Conservation (phyloP, 2,329 filamentous ascomycete genomes). For the Elsinoe perseae region DNA sequence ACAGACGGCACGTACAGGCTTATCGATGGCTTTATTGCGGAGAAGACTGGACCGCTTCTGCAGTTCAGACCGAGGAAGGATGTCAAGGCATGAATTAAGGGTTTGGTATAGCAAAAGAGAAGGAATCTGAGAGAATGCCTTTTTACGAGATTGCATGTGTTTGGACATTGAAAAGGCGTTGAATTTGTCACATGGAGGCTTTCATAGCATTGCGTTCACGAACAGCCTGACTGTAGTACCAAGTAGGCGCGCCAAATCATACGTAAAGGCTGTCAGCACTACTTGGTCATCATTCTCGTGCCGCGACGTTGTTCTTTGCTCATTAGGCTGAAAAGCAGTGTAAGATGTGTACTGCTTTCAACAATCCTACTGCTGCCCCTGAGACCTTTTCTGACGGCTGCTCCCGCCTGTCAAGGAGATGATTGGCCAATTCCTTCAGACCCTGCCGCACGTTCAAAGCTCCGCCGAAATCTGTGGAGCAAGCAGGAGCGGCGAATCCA, state of each 20-base stretch:
- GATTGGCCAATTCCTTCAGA: neutral
- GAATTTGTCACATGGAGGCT: neutral
- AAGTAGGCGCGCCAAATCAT: no score
- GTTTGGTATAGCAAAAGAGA: neutral
- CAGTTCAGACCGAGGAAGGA: slow-evolving; percentile 9
- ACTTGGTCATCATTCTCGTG: no score
- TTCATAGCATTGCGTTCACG: neutral
- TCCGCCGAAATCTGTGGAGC: slow-evolving; percentile 3
- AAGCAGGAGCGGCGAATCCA: neutral
- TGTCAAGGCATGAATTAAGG: neutral
- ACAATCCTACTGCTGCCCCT: no score
- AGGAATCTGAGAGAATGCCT: neutral
- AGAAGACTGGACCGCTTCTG: slow-evolving; percentile 11
- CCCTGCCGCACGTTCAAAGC: slow-evolving; percentile 4
- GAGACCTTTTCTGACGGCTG: neutral
- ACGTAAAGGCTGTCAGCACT: no score
- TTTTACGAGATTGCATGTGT: neutral
- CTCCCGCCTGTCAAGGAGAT: neutral
- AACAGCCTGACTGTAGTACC: no score
- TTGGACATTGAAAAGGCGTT: neutral
- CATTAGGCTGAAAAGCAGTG: no score
- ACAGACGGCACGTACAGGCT: slow-evolving; percentile 11
- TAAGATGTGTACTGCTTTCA: no score
- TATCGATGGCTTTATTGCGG: slow-evolving; percentile 12
- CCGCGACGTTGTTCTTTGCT: no score